These are phyloP conservation scores for Pseudonectria foliicola DNA, from an alignment of 2,329 filamentous ascomycete species.

Conservation along the genomic window DNA sequence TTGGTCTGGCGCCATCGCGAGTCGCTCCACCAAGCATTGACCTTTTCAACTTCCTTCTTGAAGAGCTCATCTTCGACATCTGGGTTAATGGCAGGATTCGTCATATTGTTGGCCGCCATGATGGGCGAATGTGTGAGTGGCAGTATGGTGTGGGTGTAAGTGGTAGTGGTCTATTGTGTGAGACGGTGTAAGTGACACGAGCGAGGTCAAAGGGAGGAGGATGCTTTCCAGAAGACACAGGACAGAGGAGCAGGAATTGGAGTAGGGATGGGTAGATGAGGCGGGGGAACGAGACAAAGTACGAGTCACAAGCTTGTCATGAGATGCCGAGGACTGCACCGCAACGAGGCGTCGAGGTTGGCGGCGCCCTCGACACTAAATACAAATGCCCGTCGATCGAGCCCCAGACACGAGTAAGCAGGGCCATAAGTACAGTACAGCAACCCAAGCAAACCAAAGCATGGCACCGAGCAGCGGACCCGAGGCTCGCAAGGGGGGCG, in stretches of 20 bases:
- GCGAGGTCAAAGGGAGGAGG: not conserved
- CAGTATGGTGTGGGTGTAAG: constrained; percentile 1
- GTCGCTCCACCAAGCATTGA: constrained; percentile 92
- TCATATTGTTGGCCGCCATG: constrained; percentile 59
- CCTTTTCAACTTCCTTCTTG: constrained; percentile 73
- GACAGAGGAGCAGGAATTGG: constrained; percentile 1
- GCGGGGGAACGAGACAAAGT: not conserved
- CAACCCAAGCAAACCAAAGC: too few relatives aligned
- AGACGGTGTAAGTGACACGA: not conserved
- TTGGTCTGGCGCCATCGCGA: constrained; percentile 89
- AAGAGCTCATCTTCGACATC: constrained; percentile 59
- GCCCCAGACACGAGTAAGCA: too few relatives aligned
- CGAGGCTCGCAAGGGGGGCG: too few relatives aligned
- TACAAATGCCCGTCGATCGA: too few relatives aligned
- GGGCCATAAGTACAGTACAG: too few relatives aligned
- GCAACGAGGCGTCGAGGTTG: not conserved
- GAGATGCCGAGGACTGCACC: not conserved
- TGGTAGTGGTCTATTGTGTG: not conserved
- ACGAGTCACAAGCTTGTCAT: not conserved
- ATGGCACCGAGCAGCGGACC: too few relatives aligned
- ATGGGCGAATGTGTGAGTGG: constrained; percentile 17
- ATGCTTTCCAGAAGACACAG: not conserved
- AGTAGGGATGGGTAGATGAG: not conserved
- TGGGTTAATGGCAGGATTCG: constrained; percentile 48
- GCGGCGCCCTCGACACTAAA: too few relatives aligned